Base-by-base conservation (phyloP, 1,284 basidiomycete species). In the Heterobasidion annosum region DNA sequence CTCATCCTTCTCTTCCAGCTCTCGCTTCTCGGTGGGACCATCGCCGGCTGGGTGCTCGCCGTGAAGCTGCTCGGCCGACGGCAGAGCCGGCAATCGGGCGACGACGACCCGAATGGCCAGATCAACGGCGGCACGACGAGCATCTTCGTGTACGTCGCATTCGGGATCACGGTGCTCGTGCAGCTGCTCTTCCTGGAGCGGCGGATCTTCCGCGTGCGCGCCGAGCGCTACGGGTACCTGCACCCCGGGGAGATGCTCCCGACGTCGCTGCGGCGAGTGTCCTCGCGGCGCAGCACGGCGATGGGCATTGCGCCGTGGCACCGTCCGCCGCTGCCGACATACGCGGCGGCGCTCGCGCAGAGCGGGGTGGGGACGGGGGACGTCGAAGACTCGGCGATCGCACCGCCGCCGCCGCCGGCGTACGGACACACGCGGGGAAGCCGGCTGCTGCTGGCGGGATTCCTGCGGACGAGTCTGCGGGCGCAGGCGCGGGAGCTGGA, bases 381-480 rank as follows among this genome's bases (percentile, higher is more conserved):
- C 64, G 84, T 85, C 25, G 85, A 88, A 62, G 84, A 85, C 65
- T 73, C 77, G 63, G 64, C 76, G 37, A 85, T 86, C 57, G 85
- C 83, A 7, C 74, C 72, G 12, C 74, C 81, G 3, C 84, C 85
- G 0, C 85, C 85, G 2, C 85, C 85, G 4, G 82, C 82, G 16
- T 88, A 88, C 64, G 85, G 85, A 25, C 75, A 85, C 61, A 85
- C 82, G 19, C 75, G 84, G 46, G 83, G 83, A 40, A 86, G 83
- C 66, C 82, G 73, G 33, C 70, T 88, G 48, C 63, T 88, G 43
- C 71, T 86, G 16, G 64, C 76, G 0, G 81, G 81, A 3, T 78
- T 75, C 64, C 65, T 84, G 53, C 68, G 70, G 40, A 69, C 78
- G 44, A 76, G 72, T 54, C 63, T 80, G 59, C 66, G 75, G 35